Evolutionary conservation across 2,329 filamentous ascomycete species (phyloP).

Genomic region (Arthrobotrys entomopaga): DNA sequence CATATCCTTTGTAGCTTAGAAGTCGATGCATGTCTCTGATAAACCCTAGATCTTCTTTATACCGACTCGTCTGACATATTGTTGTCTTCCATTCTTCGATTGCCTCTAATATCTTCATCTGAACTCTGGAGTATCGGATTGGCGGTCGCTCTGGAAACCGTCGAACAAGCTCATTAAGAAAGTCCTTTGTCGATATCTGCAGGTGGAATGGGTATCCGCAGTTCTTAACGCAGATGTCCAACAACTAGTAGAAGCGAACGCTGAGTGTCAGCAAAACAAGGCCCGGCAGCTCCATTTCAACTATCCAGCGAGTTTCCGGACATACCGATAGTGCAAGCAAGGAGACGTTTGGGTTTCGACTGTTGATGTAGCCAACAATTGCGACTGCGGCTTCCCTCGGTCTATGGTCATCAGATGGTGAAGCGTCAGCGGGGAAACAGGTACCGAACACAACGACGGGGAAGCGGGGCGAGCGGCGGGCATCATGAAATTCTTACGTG

Average conservation of each 20-base stretch:
- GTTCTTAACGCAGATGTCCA: constrained; percentile 99
- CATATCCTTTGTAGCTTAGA: constrained; percentile 95
- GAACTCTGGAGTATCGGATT: constrained; percentile 83
- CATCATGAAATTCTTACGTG: constrained; percentile 67
- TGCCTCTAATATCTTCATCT: constrained; percentile 90
- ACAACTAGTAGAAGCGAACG: constrained; percentile 67
- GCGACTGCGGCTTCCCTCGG: constrained; percentile 93
- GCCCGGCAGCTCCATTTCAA: constrained; percentile 14
- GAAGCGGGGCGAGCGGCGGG: not conserved
- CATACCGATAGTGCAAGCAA: constrained; percentile 80
- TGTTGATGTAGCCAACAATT: constrained; percentile 94
- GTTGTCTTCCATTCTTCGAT: constrained; percentile 99
- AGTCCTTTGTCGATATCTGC: constrained; percentile 98
- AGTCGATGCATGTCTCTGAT: constrained; percentile 97
- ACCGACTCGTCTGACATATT: constrained; percentile 96
- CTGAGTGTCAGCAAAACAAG: constrained; percentile 34
- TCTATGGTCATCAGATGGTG: constrained; percentile 60
- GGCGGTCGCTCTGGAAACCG: constrained; percentile 94
- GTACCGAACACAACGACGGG: constrained; percentile 1
- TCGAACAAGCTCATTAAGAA: constrained; percentile 96
- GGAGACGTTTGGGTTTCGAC: constrained; percentile 94
- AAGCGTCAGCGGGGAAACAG: constrained; percentile 46
- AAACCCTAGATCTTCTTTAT: constrained; percentile 96
- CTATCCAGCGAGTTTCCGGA: constrained; percentile 39
- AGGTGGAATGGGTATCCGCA: constrained; percentile 99